A percentile compares a stretch with the other conserved stretches of the same genome.
Conservation (phyloP, 2,329 filamentous ascomycete genomes). For the Metarhizium humberi region DNA sequence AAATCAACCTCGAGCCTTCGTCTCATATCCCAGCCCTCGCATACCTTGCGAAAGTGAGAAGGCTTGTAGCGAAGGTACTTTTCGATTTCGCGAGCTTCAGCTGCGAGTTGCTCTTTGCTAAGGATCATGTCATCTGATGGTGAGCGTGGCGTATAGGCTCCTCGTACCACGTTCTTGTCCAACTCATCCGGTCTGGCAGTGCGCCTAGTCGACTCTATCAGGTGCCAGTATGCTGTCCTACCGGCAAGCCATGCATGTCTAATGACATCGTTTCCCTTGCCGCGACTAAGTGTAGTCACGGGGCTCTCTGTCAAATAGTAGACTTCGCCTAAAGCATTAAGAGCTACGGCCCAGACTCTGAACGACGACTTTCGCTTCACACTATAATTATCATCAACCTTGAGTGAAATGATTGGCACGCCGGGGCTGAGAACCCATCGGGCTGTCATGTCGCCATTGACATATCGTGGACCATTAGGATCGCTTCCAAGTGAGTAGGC, state of each 20-base stretch:
- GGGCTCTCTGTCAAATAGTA: constrained; percentile 75
- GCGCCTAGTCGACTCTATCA: constrained; percentile 70
- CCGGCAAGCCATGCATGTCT: constrained; percentile 73
- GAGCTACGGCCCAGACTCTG: constrained; percentile 81
- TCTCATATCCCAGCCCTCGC: constrained; percentile 86
- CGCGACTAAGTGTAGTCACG: constrained; percentile 38
- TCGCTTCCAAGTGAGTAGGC: constrained; percentile 66
- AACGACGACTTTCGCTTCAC: constrained; percentile 57
- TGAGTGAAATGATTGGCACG: constrained; percentile 78
- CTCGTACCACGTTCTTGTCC: constrained; percentile 55
- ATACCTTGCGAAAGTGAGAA: constrained; percentile 67
- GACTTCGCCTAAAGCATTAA: constrained; percentile 89
- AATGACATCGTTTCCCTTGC: constrained; percentile 45
- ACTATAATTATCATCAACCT: constrained; percentile 75
- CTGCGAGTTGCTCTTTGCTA: constrained; percentile 57
- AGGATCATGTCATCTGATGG: constrained; percentile 67
- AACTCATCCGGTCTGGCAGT: constrained; percentile 63
- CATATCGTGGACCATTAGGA: constrained; percentile 49
- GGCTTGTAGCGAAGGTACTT: constrained; percentile 64
- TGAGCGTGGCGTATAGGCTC: constrained; percentile 72
- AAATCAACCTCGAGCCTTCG: constrained; percentile 83
- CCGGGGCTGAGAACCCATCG: constrained; percentile 88
- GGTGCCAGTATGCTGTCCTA: constrained; percentile 68
- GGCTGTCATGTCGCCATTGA: constrained; percentile 70
- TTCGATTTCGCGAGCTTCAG: constrained; percentile 77